These are phyloP conservation scores for Globisporangium emineosum DNA, from an alignment of 352 stramenopile genomes.

Conservation along the genomic window DNA sequence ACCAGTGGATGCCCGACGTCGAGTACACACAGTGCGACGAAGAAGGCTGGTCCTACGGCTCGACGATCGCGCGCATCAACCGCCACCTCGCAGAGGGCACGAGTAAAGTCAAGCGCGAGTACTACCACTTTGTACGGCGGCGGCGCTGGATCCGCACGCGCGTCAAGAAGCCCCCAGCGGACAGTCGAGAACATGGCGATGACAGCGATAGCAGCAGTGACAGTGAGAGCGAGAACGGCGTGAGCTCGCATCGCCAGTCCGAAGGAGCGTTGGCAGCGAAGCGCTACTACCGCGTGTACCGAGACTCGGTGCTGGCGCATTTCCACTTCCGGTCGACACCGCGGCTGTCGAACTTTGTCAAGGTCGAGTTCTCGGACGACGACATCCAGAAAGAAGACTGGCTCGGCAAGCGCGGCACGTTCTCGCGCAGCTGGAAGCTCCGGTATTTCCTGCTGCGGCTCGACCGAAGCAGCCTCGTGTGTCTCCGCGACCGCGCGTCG, in stretches of 20 bases:
- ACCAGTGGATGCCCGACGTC: slow-evolving; percentile 66
- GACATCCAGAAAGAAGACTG: slow-evolving; percentile 77
- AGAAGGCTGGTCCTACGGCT: slow-evolving; percentile 85
- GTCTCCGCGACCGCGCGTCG: slow-evolving; percentile 66
- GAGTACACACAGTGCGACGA: slow-evolving; percentile 84
- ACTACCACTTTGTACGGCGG: slow-evolving; percentile 77
- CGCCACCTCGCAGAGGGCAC: slow-evolving; percentile 72
- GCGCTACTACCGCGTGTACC: slow-evolving; percentile 71
- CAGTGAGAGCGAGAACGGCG: background rate
- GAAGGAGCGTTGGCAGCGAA: slow-evolving; percentile 5
- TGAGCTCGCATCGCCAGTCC: background rate
- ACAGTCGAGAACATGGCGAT: background rate
- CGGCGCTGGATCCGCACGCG: slow-evolving; percentile 80
- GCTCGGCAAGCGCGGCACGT: slow-evolving; percentile 58
- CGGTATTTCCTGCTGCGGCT: slow-evolving; percentile 74
- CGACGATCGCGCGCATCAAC: slow-evolving; percentile 81
- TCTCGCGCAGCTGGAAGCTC: slow-evolving; percentile 84
- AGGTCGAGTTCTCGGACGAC: slow-evolving; percentile 64
- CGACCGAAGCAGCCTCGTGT: slow-evolving; percentile 73
- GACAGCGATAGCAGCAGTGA: slow-evolving; percentile 2
- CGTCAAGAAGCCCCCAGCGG: slow-evolving; percentile 45
- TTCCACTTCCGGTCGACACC: slow-evolving; percentile 48
- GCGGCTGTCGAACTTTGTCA: slow-evolving; percentile 38
- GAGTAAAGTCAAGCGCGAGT: slow-evolving; percentile 68
- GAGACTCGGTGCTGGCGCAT: slow-evolving; percentile 60